phyloP scores from a whole-genome alignment of 1,139 yeast genomes.

The Suhomyces ambrosiae region DNA sequence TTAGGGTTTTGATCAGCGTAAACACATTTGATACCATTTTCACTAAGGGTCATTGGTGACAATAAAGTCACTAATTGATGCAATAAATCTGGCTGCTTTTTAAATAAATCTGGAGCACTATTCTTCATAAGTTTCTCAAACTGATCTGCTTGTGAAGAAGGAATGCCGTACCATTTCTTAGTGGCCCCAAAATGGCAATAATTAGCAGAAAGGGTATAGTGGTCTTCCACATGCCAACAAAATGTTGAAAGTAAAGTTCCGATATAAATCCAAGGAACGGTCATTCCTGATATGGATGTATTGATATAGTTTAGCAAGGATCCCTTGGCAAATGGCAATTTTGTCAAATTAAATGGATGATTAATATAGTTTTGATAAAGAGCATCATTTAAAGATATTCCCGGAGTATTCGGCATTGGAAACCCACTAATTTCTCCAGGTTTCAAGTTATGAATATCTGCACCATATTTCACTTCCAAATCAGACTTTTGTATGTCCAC shows the following conservation, averaged over 20 bases:
- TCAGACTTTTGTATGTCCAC: conserved; percentile 49
- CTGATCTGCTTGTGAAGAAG: conserved; percentile 52
- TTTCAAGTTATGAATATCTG: conserved; percentile 65
- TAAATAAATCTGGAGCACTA: conserved; percentile 79
- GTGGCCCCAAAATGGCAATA: conserved; percentile 76
- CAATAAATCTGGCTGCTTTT: conserved; percentile 82
- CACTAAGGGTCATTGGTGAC: conserved; percentile 60
- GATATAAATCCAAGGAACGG: conserved; percentile 78
- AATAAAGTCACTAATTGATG: conserved; percentile 84
- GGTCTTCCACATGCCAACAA: conserved; percentile 88
- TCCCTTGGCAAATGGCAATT: conserved; percentile 65
- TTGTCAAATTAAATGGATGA: conserved; percentile 70
- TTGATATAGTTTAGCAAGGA: conserved; percentile 63
- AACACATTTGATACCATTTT: conserved; percentile 60
- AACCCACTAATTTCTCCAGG: conserved; percentile 73
- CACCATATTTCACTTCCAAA: conserved; percentile 70
- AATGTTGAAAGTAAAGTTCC: conserved; percentile 76
- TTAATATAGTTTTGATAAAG: conserved; percentile 39
- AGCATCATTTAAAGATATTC: conserved; percentile 21
- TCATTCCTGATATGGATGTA: conserved; percentile 75
- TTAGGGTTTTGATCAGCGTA: conserved; percentile 83
- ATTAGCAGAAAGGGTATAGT: conserved; percentile 74
- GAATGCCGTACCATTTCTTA: conserved; percentile 80
- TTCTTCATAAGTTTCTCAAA: conserved; percentile 58
- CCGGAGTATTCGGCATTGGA: conserved; percentile 47